phyloP scores from a whole-genome alignment of 805 yeast species.

The Spathaspora hagerdaliae region DNA sequence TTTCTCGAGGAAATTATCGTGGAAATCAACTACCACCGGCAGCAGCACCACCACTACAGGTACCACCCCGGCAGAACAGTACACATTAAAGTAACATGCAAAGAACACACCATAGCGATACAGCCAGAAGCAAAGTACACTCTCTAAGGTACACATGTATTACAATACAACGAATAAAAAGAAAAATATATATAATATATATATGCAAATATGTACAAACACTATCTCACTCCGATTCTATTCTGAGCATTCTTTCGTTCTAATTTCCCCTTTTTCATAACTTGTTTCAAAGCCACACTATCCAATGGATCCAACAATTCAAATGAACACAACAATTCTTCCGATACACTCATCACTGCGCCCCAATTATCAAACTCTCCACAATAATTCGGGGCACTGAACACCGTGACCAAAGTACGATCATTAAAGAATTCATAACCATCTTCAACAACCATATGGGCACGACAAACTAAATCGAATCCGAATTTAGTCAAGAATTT shows the following conservation, averaged over 20 bases:
- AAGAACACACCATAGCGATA: not conserved
- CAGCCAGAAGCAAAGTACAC: not conserved
- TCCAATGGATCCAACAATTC: conserved; percentile 93
- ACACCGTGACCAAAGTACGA: conserved; percentile 71
- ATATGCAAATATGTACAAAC: no score
- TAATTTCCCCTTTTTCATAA: conserved; percentile 89
- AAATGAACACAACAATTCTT: conserved; percentile 87
- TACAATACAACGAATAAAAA: no score
- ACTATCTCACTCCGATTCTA: not conserved
- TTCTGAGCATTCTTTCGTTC: conserved; percentile 64
- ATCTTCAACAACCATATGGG: conserved; percentile 89
- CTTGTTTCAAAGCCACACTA: conserved; percentile 87
- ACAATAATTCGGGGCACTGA: conserved; percentile 81
- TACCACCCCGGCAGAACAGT: no score
- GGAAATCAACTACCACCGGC: no score
- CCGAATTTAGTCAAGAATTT: conserved; percentile 71
- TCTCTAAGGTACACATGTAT: not conserved
- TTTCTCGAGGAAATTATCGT: no score
- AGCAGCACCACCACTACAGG: no score
- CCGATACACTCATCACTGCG: conserved; percentile 95
- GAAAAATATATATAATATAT: no score
- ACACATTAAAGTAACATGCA: not conserved
- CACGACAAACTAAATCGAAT: conserved; percentile 78
- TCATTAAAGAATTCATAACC: conserved; percentile 82
- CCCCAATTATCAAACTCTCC: conserved; percentile 82